A percentile compares a stretch with the other conserved stretches of the same genome.
Evolutionary conservation across 148 eudicot species (phyloP).

Genomic region (Camellia sinensis): DNA sequence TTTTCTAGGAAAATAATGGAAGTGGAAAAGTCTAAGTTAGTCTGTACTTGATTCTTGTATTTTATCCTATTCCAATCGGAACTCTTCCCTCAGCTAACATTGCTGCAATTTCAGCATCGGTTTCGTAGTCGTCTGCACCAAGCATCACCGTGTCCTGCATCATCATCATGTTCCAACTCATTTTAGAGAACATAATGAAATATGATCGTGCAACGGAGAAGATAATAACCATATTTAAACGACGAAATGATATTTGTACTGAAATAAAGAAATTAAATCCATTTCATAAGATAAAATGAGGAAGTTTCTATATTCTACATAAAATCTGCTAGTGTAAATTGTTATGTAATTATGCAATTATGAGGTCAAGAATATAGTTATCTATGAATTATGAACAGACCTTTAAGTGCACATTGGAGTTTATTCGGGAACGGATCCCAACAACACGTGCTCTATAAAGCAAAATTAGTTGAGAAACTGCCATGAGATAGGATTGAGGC

Average conservation of each 20-base stretch:
- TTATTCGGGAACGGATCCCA: slow-evolving; percentile 88
- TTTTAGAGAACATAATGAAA: too few species aligned
- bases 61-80: slow-evolving; percentile 91
- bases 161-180: too few species aligned
- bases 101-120: slow-evolving; percentile 62
- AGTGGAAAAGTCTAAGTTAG: neutral
- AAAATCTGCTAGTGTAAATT: too few species aligned
- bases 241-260: neutral
- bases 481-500: slow-evolving; percentile 98
- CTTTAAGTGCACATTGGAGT: slow-evolving; percentile 80
- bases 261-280: neutral
- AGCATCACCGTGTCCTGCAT: slow-evolving; percentile 97
- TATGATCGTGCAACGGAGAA: too few species aligned
- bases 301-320: too few species aligned
- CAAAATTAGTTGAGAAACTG: slow-evolving; percentile 62
- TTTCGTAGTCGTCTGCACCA: slow-evolving; percentile 94
- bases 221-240: too few species aligned
- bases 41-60: slow-evolving; percentile 74
- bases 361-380: neutral
- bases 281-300: too few species aligned
- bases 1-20: neutral
- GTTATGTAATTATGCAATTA: too few species aligned
- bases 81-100: slow-evolving; percentile 72
- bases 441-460: slow-evolving; percentile 79
- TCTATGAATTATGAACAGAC: slow-evolving; percentile 29